phyloP scores from a whole-genome alignment of 106 monocot genomes.

The Phalaenopsis equestris region DNA sequence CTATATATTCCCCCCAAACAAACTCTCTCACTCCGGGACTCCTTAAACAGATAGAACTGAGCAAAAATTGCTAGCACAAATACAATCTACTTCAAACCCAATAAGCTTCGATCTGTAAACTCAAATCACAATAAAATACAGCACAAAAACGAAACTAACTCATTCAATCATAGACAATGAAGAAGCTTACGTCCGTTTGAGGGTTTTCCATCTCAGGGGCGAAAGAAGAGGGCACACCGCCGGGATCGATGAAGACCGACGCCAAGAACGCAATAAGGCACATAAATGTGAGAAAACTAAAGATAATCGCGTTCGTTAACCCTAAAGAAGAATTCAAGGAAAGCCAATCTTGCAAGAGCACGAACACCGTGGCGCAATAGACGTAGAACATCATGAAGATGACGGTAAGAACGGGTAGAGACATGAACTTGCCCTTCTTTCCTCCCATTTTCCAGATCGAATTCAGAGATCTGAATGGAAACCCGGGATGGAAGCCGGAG shows the following conservation, averaged over 20 bases:
- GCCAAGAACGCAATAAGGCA: conserved; percentile 33
- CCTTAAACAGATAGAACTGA: background rate
- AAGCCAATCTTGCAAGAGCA: conserved; percentile 49
- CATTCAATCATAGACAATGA: background rate
- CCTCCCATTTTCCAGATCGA: conserved; percentile 19
- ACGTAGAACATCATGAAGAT: conserved; percentile 30
- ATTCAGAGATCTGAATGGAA: background rate
- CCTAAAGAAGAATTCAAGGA: conserved; percentile 28
- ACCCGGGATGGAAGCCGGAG: background rate
- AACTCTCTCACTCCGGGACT: no score
- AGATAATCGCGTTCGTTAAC: conserved; percentile 28
- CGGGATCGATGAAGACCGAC: conserved; percentile 40
- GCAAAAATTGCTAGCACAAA: background rate
- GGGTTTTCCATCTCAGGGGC: conserved; percentile 44
- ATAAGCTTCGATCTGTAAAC: background rate
- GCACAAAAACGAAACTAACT: background rate
- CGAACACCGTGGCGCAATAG: conserved; percentile 55
- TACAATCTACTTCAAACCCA: background rate
- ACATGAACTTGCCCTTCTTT: conserved; percentile 10
- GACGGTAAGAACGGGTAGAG: conserved; percentile 28
- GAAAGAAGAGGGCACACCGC: conserved; percentile 40
- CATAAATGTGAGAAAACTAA: conserved; percentile 34
- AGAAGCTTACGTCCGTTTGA: conserved; percentile 25
- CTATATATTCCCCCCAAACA: no score
- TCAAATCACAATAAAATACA: background rate